Conservation (phyloP, 805 yeast species). For the Cyberlindnera maritima region DNA sequence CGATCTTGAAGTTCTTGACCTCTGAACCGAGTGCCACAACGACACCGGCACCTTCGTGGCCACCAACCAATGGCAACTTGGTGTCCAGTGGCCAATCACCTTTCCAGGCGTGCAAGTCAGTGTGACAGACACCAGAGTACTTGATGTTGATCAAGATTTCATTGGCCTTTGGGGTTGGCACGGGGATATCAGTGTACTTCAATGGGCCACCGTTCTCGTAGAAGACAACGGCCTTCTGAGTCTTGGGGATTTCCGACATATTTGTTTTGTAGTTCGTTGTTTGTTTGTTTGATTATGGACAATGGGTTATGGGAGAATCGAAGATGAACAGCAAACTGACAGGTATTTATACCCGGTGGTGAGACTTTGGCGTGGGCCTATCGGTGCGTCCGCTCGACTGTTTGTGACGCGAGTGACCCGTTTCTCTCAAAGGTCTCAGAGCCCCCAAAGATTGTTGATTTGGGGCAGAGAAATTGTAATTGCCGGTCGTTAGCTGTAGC, state of each 20-base stretch:
- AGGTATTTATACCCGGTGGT: background rate
- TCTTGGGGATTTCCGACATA: constrained; percentile 33
- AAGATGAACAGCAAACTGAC: background rate
- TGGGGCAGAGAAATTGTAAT: too few relatives aligned
- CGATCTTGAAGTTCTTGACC: constrained; percentile 58
- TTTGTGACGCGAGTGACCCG: background rate
- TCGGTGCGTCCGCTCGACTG: background rate
- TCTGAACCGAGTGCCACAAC: constrained; percentile 62
- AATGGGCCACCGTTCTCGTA: constrained; percentile 48
- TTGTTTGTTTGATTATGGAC: background rate
- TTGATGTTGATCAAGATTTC: constrained; percentile 55
- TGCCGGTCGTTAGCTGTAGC: too few relatives aligned
- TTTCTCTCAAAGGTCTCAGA: too few relatives aligned
- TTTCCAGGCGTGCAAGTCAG: constrained; percentile 60
- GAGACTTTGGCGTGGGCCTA: background rate
- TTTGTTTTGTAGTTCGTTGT: background rate
- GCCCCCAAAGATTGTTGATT: too few relatives aligned
- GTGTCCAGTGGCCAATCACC: constrained; percentile 59
- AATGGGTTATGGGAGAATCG: too few relatives aligned
- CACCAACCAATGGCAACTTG: constrained; percentile 65
- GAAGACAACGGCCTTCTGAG: constrained; percentile 51
- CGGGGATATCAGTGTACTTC: constrained; percentile 49
- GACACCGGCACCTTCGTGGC: constrained; percentile 74
- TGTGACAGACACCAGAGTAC: constrained; percentile 66
- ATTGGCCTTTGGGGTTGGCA: constrained; percentile 54